Evolutionary conservation across 805 yeast genomes (phyloP), one percentile per base, ranked within the genome.

Genomic region (Ogataea henricii): DNA sequence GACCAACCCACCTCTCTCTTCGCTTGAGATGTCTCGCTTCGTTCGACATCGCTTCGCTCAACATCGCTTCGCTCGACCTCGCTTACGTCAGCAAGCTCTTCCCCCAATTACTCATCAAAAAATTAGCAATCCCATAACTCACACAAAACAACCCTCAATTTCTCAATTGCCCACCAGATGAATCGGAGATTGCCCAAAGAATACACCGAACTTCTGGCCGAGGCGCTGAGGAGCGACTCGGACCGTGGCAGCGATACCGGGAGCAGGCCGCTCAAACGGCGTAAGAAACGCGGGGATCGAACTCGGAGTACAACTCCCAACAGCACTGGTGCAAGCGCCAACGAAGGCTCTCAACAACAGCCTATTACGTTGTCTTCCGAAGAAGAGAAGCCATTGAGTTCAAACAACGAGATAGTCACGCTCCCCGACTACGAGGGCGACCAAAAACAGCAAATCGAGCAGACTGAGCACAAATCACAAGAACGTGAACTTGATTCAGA

Each of bases 241-340:
- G 48, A 39, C 6, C 30, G 37, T 9, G 39, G 43, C 20, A 36
- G 37, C 1, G 26, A 30, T 12, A 29, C 27, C 3, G 49, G 46
- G 13, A 46, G 16, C 17, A 16, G 62, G 37, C 66, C 64, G 4
- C 37, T 62, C 41, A 63, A 62, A 43, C 53, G 52, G 26, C 48
- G 62, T 18, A 58, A 23, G 9, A 43, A 22, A 14, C 42, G 41
- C 7, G 39, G 26, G 4, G 25, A 8, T 6, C n/a, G 18, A n/a
- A 14, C 30, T 12, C 26, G 26, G 26, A 21, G 39, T 26, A 22
- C 6, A 10, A 5, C 4, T 3, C 3, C 40, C 5, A 23, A 4
- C 4, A 36, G 25, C 12, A 16, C 29, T 23, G 16, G 6, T 27
- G 17, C 20, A 21, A 6, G 21, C 20, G 38, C 30, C 6, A 22